Percentiles rank a stretch among this genome's conserved stretches.
Evolutionary conservation across 2,329 filamentous ascomycete genomes (phyloP).

Genomic region (Diaporthe caulivora): DNA sequence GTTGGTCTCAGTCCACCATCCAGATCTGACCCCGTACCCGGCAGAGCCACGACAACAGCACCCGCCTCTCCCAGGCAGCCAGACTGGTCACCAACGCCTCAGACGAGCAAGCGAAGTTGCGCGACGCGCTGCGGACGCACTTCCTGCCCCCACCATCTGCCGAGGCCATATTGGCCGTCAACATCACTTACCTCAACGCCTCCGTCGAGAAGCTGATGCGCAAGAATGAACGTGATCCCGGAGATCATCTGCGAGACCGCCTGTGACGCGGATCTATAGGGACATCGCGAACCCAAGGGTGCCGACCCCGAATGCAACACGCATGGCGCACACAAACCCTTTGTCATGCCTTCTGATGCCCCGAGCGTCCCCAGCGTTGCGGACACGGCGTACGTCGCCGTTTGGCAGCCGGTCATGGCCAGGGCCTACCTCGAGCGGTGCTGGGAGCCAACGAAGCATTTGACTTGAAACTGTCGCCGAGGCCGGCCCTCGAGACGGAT

Average conservation of each 20-base stretch:
- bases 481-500: slow-evolving; percentile 24
- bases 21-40: background rate
- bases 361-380: slow-evolving; percentile 26
- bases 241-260: slow-evolving; percentile 33
- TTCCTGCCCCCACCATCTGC: slow-evolving; percentile 20
- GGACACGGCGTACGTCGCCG: slow-evolving; percentile 16
- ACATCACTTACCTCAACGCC: slow-evolving; percentile 37
- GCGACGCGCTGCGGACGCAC: slow-evolving; percentile 24
- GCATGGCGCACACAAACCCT: slow-evolving; percentile 33
- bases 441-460: slow-evolving; percentile 28
- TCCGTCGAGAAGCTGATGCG: slow-evolving; percentile 38
- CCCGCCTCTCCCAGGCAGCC: slow-evolving; percentile 35
- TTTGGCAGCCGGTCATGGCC: slow-evolving; percentile 32
- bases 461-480: slow-evolving; percentile 34
- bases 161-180: slow-evolving; percentile 29
- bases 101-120: slow-evolving; percentile 24
- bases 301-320: slow-evolving; percentile 35
- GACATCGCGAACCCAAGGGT: slow-evolving; percentile 24
- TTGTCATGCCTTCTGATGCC: slow-evolving; percentile 26
- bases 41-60: slow-evolving; percentile 35
- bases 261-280: slow-evolving; percentile 34
- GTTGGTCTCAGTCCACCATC: slow-evolving; percentile 33
- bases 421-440: slow-evolving; percentile 32
- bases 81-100: slow-evolving; percentile 35
- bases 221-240: slow-evolving; percentile 28